Evolutionary conservation across 1,284 basidiomycete species (phyloP), one percentile per base, ranked within the genome.

Genomic region (Ceratobasidium sp.): DNA sequence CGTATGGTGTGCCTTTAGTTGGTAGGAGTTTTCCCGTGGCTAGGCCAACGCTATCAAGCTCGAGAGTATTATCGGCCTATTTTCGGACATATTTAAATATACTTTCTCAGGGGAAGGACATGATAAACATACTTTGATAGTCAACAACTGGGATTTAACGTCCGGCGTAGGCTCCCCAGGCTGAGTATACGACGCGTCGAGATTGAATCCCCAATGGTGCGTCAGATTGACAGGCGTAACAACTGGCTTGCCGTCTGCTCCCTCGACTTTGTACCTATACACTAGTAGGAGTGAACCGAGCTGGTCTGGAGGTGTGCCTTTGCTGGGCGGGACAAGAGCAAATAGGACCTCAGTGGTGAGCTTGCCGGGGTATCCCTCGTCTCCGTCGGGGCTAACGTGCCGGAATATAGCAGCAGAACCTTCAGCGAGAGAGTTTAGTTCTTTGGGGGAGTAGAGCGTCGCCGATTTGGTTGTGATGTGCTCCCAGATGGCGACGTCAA

Each of bases 161-260:
- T 85, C 85, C 39, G 88, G 82, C 13, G 84, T 81, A n/a, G 87
- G 84, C 0, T 82, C 79, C 26, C 84, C 84, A 63, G 85, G 83
- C 2, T 80, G 81, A 63, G 86, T 81, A 45, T 91, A 83, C 78
- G 90, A 92, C 0, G 90, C 91, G 60, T 92, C 90, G 13, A 93
- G 87, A 80, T 93, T 93, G 86, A 93, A 93, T 39, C 92, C 92
- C 91, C 91, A 93, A 81, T 93, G 92, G 90, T 92, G 91, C 5
- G 92, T 92, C 15, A 93, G 81, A 80, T 94, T 93, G 76, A 93
- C 85, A 0, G 92, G 91, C 8, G 91, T 92, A 5, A 93, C 90
- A 20, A 63, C 66, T 54, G 68, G 77, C 42, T 81, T 83, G 58
- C 86, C 86, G 77, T 87, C 87, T n/a, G 31, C 47, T 17, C 61